Evolutionary conservation across 2,329 filamentous ascomycete species (phyloP).

Genomic region (Diaporthe citriasiana): DNA sequence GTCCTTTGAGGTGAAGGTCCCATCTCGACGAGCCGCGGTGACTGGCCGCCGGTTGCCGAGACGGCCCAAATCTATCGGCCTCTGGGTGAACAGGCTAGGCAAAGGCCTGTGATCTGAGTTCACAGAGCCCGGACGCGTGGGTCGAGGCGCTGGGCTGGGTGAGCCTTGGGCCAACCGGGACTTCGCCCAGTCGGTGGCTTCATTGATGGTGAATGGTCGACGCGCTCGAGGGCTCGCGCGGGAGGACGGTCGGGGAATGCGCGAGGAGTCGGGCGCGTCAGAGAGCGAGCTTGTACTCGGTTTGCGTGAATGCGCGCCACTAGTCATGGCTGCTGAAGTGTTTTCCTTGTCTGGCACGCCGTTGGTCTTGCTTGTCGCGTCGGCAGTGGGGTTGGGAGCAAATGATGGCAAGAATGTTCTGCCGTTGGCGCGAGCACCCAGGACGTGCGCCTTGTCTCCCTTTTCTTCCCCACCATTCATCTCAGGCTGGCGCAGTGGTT

Average conservation of each 20-base stretch:
- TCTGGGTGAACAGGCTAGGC: conserved; percentile 44
- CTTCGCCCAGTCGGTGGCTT: conserved; percentile 58
- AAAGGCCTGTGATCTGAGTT: conserved; percentile 25
- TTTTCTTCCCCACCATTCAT: conserved; percentile 48
- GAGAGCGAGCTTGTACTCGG: conserved; percentile 46
- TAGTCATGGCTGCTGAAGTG: conserved; percentile 32
- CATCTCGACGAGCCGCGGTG: conserved; percentile 33
- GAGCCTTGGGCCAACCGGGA: conserved; percentile 59
- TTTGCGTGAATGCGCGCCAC: conserved; percentile 43
- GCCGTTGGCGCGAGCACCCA: conserved; percentile 46
- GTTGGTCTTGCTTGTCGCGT: conserved; percentile 45
- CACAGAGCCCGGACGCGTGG: conserved; percentile 52
- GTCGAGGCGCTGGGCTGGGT: conserved; percentile 65
- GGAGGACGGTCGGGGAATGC: conserved; percentile 49
- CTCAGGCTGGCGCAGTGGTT: conserved; percentile 24
- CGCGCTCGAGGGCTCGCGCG: conserved; percentile 45
- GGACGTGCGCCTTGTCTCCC: conserved; percentile 40
- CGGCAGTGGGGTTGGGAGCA: conserved; percentile 49
- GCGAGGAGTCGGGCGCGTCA: conserved; percentile 47
- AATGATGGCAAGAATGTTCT: conserved; percentile 50
- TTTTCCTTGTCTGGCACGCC: conserved; percentile 28
- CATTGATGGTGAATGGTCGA: conserved; percentile 55
- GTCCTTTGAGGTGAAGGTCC: conserved; percentile 40
- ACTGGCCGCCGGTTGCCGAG: conserved; percentile 41
- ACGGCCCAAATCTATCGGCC: conserved; percentile 46